Conservation (phyloP, 768 basidiomycete species). For the Suillus placidus region DNA sequence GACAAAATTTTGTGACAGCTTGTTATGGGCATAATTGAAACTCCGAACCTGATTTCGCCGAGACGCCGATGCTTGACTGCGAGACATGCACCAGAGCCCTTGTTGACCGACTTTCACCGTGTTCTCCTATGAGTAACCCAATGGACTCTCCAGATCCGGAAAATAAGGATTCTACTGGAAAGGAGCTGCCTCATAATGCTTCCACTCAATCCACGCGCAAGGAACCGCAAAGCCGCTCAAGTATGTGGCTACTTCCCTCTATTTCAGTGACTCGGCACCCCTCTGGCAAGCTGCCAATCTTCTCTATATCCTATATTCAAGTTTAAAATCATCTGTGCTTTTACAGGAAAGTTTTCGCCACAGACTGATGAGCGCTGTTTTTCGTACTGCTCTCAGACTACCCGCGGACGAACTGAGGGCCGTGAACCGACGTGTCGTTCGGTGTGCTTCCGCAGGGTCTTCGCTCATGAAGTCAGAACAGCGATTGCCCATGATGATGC, state of each 20-base stretch:
- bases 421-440: constrained; percentile 59
- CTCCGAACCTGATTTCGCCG: constrained; percentile 17
- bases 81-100: neutral
- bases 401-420: constrained; percentile 52
- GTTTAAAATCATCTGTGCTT: constrained; percentile 6
- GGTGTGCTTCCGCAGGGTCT: constrained; percentile 66
- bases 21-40: neutral
- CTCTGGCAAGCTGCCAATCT: constrained; percentile 21
- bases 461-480: constrained; percentile 67
- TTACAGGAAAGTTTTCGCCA: constrained; percentile 55
- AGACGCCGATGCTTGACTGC: neutral
- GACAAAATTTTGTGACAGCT: constrained; percentile 24
- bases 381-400: constrained; percentile 61
- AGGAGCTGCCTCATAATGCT: neutral
- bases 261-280: constrained; percentile 29
- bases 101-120: constrained; percentile 7
- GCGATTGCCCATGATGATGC: constrained; percentile 38
- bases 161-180: constrained; percentile 3
- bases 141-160: constrained; percentile 2
- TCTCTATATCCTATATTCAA: neutral
- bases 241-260: constrained; percentile 19
- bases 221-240: constrained; percentile 5
- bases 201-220: constrained; percentile 6
- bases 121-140: constrained; percentile 3
- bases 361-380: constrained; percentile 68